Evolutionary conservation across 2,329 filamentous ascomycete species (phyloP).

Genomic region (Remersonia thermophila): DNA sequence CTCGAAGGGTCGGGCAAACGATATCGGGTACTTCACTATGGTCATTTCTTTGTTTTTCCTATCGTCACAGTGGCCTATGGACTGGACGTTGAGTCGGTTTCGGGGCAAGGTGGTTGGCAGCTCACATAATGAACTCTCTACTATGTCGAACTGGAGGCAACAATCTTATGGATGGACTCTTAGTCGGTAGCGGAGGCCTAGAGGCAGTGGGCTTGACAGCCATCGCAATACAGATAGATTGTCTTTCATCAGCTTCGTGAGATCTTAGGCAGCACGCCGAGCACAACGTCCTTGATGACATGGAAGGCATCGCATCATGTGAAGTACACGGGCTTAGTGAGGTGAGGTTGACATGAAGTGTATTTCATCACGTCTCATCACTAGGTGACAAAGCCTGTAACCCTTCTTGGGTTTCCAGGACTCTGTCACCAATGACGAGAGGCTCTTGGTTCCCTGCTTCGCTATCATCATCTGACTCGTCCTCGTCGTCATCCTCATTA

Average conservation of each 20-base stretch:
- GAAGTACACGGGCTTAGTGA: background rate
- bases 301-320: slow-evolving; percentile 9
- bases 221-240: slow-evolving; percentile 6
- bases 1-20: slow-evolving; percentile 10
- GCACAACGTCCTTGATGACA: slow-evolving; percentile 4
- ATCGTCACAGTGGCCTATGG: slow-evolving; percentile 8
- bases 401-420: slow-evolving; percentile 4
- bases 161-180: slow-evolving; percentile 15
- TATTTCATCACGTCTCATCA: slow-evolving; percentile 11
- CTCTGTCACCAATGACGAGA: background rate
- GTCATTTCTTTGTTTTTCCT: slow-evolving; percentile 14
- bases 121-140: slow-evolving; percentile 16
- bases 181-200: slow-evolving; percentile 7
- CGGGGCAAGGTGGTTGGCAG: slow-evolving; percentile 13
- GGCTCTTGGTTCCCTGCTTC: background rate
- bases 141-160: slow-evolving; percentile 11
- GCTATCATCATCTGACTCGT: slow-evolving; percentile 9
- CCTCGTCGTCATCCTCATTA: slow-evolving; percentile 20
- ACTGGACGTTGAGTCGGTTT: slow-evolving; percentile 8
- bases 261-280: no score
- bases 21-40: slow-evolving; percentile 16
- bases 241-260: slow-evolving; percentile 8
- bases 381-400: slow-evolving; percentile 13
- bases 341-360: background rate
- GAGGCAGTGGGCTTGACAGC: slow-evolving; percentile 10